Evolutionary conservation across 2,329 filamentous ascomycete genomes (phyloP).

Genomic region (Penicillium sp.): DNA sequence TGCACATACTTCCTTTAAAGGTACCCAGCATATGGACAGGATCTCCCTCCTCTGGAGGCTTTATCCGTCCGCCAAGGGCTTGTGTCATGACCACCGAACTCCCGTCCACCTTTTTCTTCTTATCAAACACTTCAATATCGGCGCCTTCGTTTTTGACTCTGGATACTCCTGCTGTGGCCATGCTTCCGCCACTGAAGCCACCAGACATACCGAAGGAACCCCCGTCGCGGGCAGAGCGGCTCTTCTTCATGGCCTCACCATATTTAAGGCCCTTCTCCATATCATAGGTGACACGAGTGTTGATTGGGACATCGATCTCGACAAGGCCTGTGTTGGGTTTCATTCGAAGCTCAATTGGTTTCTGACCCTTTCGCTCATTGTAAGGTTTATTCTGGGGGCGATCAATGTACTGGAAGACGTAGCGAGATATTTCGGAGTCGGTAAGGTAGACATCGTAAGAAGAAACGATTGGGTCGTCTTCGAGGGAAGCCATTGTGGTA

Average conservation of each 20-base stretch:
- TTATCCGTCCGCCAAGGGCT: slow-evolving; percentile 80
- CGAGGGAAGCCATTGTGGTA: slow-evolving; percentile 29
- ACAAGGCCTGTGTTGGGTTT: slow-evolving; percentile 81
- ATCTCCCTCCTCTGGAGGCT: slow-evolving; percentile 67
- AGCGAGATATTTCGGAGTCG: slow-evolving; percentile 67
- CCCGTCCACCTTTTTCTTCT: slow-evolving; percentile 33
- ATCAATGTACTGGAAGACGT: slow-evolving; percentile 82
- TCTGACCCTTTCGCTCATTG: slow-evolving; percentile 54
- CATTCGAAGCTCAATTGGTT: slow-evolving; percentile 73
- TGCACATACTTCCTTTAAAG: slow-evolving; percentile 72
- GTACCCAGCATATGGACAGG: slow-evolving; percentile 84
- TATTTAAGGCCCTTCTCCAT: slow-evolving; percentile 77
- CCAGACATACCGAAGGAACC: slow-evolving; percentile 71
- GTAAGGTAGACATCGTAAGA: slow-evolving; percentile 87
- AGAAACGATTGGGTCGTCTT: slow-evolving; percentile 65
- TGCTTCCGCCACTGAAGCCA: slow-evolving; percentile 66
- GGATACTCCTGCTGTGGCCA: slow-evolving; percentile 29
- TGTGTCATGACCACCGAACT: slow-evolving; percentile 69
- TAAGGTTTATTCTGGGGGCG: slow-evolving; percentile 66
- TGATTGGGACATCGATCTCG: slow-evolving; percentile 87
- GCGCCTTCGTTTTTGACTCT: slow-evolving; percentile 22
- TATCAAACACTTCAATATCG: slow-evolving; percentile 35
- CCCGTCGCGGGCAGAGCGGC: slow-evolving; percentile 55
- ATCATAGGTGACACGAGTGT: slow-evolving; percentile 74
- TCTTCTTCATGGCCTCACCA: slow-evolving; percentile 70